A percentile compares a stretch with the other conserved stretches of the same genome.
These are phyloP conservation scores for Serendipita sp. DNA, from an alignment of 768 basidiomycete genomes.

Conservation along the genomic window DNA sequence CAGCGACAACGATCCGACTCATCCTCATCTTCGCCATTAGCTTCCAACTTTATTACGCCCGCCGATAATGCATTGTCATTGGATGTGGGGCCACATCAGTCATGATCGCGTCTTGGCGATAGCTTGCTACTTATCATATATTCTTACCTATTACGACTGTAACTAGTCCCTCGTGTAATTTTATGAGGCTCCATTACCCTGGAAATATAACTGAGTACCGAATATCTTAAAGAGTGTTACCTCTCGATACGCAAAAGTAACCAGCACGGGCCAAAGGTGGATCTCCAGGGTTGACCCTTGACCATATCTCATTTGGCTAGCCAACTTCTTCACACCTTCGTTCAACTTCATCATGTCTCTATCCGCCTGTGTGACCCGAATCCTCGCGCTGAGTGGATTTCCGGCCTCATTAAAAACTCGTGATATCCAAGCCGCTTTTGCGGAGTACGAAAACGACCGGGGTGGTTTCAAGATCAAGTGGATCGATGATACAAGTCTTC, in stretches of 20 bases:
- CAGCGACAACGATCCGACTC: conserved; percentile 1
- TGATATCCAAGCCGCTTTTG: conserved; percentile 77
- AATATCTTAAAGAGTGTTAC: too few relatives aligned
- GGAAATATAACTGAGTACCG: too few relatives aligned
- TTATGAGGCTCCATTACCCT: too few relatives aligned
- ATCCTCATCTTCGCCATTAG: neutral
- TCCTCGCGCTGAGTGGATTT: conserved; percentile 84
- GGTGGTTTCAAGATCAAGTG: conserved; percentile 99
- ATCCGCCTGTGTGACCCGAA: conserved; percentile 85
- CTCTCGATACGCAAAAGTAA: too few relatives aligned
- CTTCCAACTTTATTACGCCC: neutral
- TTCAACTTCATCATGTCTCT: neutral
- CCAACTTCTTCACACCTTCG: neutral
- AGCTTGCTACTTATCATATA: too few relatives aligned
- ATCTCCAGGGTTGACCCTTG: too few relatives aligned
- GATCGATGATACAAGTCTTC: conserved; percentile 89
- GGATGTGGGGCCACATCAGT: neutral
- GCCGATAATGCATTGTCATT: neutral
- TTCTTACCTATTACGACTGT: too few relatives aligned
- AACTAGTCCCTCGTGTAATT: neutral
- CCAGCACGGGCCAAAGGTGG: too few relatives aligned
- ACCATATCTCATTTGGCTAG: too few relatives aligned
- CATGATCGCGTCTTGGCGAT: neutral
- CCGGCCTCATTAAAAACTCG: conserved; percentile 92
- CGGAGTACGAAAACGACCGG: conserved; percentile 31